Evolutionary conservation across 2,329 filamentous ascomycete genomes (phyloP), one percentile per base, ranked within the genome.

Genomic region (Aureobasidium zeae): DNA sequence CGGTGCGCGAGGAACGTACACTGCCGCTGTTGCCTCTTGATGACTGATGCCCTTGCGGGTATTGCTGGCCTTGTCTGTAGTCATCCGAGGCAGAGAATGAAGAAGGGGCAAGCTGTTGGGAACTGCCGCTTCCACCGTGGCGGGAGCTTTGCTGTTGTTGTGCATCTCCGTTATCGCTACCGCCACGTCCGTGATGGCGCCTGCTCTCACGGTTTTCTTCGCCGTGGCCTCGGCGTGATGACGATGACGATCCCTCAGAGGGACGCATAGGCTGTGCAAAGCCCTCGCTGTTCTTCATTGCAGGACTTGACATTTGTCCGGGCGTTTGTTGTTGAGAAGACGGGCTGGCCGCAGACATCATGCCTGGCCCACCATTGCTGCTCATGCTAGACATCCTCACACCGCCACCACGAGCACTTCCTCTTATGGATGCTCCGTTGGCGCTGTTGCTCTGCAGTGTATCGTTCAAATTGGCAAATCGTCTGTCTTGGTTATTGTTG

Each of bases 401-500:
- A 9, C 29, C 30, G 16, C 19, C 28, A 4, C 19, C 9, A 21
- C 28, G 22, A 17, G 48, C 35, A 13, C 32, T 17, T 32, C 43
- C 37, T 44, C 46, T 26, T 41, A 45, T 45, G n/a, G 45, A 48
- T 8, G 38, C 31, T 8, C 46, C 48, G 4, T 38, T 30, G 4
- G 19, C 29, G 9, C 35, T 34, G n/a, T 25, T 35, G 5, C 42
- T 43, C 25, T 48, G 45, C 20, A 49, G 35, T 4, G 49, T 42
- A 15, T 50, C 47, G 22, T 52, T 52, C 39, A 42, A 52, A 44
- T n/a, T 52, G 22, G 57, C 59, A 9, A 59, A 60, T 34, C 58
- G 50, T 45, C 61, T 56, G 25, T 54, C 55, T 24, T 13, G 29
- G 13, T 57, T 52, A 32, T 53, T 51, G 4, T 29, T 13, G 5